Base-by-base conservation (phyloP, 495 filamentous ascomycete genomes). In the Aspergillus coremiiformis region DNA sequence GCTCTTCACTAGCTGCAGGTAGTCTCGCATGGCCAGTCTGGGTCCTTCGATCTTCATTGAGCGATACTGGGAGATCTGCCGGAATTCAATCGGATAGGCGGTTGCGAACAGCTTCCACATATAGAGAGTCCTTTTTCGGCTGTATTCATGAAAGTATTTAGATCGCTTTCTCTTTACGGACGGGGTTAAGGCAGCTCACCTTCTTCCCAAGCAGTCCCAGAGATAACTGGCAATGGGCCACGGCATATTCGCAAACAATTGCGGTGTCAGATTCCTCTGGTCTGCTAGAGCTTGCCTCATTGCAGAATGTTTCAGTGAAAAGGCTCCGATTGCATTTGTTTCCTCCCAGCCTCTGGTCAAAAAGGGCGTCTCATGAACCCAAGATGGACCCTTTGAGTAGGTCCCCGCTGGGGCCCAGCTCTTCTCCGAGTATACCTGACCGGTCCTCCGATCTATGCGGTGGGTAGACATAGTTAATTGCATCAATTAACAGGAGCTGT, bases 101-200 rank as follows among this genome's bases (percentile, higher is more conserved):
- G 52, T 65, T 8, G 62, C 55, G 35, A 74, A 60, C n/a, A 76
- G 54, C 37, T 68, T 74, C 73, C 73, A 76, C 66, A 70, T 68
- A 21, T 70, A 51, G 11, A 70, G 22, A 14, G 71, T 73, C 33
- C 59, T 57, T 27, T 72, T 74, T 5, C 62, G 56, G 44, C 72
- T 75, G 39, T 5, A 29, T 23, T 20, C 2, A 21, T 0, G 17
- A 4, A 17, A 2, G 1, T 17, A 19, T 11, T 41, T 21, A 41
- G 17, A 20, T n/a, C 6, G 5, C 27, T 14, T 33, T 35, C 9
- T 14, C 19, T 24, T 46, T 30, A 11, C 14, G 26, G 12, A 49
- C 22, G 32, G n/a, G 30, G 7, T 14, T 1, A 4, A 8, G 17
- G 14, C 1, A 30, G 44, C 64, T 49, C 46, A 72, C 72, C 58